Base-by-base conservation (phyloP, 495 filamentous ascomycete genomes). In the Xylaria grammica region DNA sequence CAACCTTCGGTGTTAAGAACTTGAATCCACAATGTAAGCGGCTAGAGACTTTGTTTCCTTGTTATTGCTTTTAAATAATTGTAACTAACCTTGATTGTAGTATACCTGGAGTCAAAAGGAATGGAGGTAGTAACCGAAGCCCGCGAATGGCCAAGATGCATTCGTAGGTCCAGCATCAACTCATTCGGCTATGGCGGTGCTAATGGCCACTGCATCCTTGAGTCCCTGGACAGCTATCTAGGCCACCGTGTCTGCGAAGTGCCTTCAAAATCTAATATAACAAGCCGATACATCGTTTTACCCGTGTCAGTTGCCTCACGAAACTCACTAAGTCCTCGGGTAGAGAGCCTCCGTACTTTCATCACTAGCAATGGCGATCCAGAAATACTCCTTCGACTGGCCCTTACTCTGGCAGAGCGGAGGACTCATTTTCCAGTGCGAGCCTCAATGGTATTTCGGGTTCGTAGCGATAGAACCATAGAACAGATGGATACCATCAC, bases 181-280 rank as follows among this genome's bases (percentile, higher is more conserved):
- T 79, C 74, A 10, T 83, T 82, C 52, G 82, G 82, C 0, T 82
- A 76, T 52, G 82, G 82, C 0, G 81, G 82, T 8, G 61, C 80
- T 0, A 85, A 85, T 49, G 74, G 74, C 0, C 80, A 83, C 63
- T 70, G 65, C 0, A 69, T 80, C 15, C n/a, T 82, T 4, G 76
- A 80, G 50, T 57, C 61, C 29, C 44, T 66, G 17, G 65, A 74
- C 20, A 69, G 64, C 13, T 65, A 62, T 29, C 42, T 74, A 8
- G 42, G 63, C 34, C 34, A 36, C 17, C 40, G 7, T n/a, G 40
- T n/a, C 4, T 44, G 3, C 7, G 15, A 44, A 11, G 40, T 44
- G 40, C 7, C 40, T 8, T 44, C 40, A 44, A 8, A 11, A 44
- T 44, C 40, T 13, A 36, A 5, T 11, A 11, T 11, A 11, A 36